Conservation (phyloP, 352 stramenopile species). For the Aphanomyces euteiches region DNA sequence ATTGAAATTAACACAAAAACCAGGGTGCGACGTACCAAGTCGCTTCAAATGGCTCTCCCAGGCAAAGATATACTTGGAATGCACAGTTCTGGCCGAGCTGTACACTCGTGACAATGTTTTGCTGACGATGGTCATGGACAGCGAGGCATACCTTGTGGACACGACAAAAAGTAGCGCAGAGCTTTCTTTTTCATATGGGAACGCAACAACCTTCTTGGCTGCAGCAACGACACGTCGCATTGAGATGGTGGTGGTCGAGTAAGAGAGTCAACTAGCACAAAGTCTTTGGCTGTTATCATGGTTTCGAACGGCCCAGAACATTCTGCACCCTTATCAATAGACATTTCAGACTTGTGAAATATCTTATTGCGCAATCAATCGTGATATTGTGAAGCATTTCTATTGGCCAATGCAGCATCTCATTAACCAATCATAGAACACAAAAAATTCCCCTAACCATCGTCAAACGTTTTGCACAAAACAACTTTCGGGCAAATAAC, state of each 20-base stretch:
- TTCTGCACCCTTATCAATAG: too few relatives aligned
- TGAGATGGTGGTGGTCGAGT: not conserved
- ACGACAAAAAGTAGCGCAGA: conserved; percentile 60
- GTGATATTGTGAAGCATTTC: too few relatives aligned
- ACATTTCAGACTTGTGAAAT: too few relatives aligned
- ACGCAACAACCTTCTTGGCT: conserved; percentile 67
- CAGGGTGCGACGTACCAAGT: conserved; percentile 43
- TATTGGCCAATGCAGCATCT: too few relatives aligned
- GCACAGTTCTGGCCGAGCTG: conserved; percentile 64
- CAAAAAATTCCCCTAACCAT: too few relatives aligned
- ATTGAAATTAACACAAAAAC: conserved; percentile 14
- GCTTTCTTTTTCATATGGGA: conserved; percentile 57
- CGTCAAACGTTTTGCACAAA: too few relatives aligned
- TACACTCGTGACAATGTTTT: conserved; percentile 42
- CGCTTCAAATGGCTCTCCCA: conserved; percentile 73
- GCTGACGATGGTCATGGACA: too few relatives aligned
- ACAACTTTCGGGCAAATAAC: too few relatives aligned
- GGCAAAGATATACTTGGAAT: conserved; percentile 73
- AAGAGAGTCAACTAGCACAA: not conserved
- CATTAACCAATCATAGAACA: too few relatives aligned
- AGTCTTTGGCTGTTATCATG: not conserved
- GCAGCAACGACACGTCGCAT: conserved; percentile 39
- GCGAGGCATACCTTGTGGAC: conserved; percentile 40
- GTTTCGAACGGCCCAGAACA: not conserved
- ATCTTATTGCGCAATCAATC: too few relatives aligned